Base-by-base conservation (phyloP, 2,329 filamentous ascomycete species). In the Ophiosphaerella korrae region DNA sequence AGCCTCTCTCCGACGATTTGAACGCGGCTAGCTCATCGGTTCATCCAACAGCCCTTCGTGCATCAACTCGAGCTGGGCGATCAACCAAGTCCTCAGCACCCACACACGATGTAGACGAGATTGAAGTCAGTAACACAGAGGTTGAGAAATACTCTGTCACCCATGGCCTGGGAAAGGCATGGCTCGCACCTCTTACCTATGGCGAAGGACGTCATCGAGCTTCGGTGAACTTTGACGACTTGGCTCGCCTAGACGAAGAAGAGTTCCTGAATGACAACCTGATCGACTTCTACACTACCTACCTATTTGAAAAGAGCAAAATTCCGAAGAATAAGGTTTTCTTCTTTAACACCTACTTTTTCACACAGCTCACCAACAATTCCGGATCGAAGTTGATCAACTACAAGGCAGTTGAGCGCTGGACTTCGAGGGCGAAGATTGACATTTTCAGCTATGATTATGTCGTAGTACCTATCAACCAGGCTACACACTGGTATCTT, bases 261-360 rank as follows among this genome's bases (percentile, higher is more conserved):
- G 84, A 96, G 61, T 96, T 89, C 52, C 75, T 99, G 37, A 99
- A 99, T 68, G 94, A 99, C 75, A 96, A 91, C 65, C 77, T 99
- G 24, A 89, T 99, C 60, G 86, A 84, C 43, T 97, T 97, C 69
- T 96, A 95, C 67, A 79, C 96, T 48, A 86, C 88, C 24, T 71
- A 70, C 39, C 53, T 71, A 2, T 68, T 63, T 36, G 44, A 69
- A 77, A 84, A 39, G 9, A 49, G 57, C 18, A 56, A 65, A 0
- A 51, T 73, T 3, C 62, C 86, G 3, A 76, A 85, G 0, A 78
- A 84, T 52, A 84, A 85, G 44, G 85, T 96, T 3, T 90, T 95
- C 70, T 89, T 96, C 61, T 93, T 96, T 78, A 97, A 92, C 70
- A 94, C 90, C 0, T 96, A 91, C 74, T 97, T 97, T 74, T 97